These are phyloP conservation scores for Suhomyces prunicola DNA, from an alignment of 805 yeast species.

Conservation along the genomic window DNA sequence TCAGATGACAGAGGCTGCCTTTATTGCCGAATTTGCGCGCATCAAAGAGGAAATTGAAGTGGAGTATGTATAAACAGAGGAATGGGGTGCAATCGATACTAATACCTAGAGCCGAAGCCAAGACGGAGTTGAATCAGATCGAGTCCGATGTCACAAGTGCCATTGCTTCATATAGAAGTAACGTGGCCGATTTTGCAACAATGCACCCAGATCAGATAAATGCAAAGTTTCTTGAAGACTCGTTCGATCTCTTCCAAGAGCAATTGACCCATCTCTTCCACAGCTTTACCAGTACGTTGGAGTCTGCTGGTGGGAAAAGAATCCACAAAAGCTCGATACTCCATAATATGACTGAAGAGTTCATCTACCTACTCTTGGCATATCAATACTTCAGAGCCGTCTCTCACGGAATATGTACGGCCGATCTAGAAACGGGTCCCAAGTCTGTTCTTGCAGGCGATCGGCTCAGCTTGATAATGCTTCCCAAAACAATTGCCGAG, in stretches of 20 bases:
- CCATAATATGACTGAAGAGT: neutral
- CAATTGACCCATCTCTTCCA: neutral
- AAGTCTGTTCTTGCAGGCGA: neutral
- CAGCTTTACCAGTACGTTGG: neutral
- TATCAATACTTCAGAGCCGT: slow-evolving; percentile 11
- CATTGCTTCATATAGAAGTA: neutral
- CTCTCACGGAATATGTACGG: neutral
- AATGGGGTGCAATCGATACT: neutral
- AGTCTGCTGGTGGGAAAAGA: neutral
- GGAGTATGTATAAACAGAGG: slow-evolving; percentile 5
- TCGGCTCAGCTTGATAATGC: slow-evolving; percentile 16
- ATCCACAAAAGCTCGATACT: neutral
- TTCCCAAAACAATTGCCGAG: slow-evolving; percentile 15
- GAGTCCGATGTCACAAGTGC: neutral
- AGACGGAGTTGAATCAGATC: neutral
- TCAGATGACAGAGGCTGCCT: neutral
- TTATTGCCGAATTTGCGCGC: slow-evolving; percentile 7
- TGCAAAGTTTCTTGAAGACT: neutral
- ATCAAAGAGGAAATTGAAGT: slow-evolving; percentile 9
- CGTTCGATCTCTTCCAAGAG: neutral
- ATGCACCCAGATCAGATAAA: neutral
- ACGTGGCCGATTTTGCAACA: neutral
- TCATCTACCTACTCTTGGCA: slow-evolving; percentile 13
- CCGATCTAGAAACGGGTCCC: neutral
- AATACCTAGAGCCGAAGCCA: neutral